Conservation (phyloP, 805 yeast species). For the Torulaspora microellipsoides region DNA sequence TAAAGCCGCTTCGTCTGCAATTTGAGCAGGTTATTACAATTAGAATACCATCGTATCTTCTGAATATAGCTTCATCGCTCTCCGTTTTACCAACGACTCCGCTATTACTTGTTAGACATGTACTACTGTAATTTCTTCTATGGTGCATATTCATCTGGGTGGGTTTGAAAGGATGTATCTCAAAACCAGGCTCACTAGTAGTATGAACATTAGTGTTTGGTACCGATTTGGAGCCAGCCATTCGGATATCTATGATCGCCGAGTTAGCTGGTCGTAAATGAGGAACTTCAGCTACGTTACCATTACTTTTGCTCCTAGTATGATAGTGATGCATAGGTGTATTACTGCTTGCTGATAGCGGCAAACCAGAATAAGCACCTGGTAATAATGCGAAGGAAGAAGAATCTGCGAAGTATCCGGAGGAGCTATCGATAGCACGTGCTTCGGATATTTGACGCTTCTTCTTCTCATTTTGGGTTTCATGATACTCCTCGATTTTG, state of each 20-base stretch:
- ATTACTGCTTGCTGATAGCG: conserved; percentile 16
- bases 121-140: conserved; percentile 33
- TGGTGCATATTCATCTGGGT: conserved; percentile 30
- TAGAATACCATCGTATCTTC: conserved; percentile 65
- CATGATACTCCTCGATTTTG: conserved; percentile 22
- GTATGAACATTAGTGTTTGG: conserved; percentile 2
- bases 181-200: conserved; percentile 4
- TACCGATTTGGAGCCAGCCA: conserved; percentile 16
- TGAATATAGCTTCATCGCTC: conserved; percentile 48
- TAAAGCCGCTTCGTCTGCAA: conserved; percentile 65
- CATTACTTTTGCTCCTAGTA: conserved; percentile 34
- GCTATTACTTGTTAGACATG: conserved; percentile 42
- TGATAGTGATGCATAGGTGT: conserved; percentile 28
- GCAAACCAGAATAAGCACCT: conserved; percentile 2
- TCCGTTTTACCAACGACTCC: conserved; percentile 44
- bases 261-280: conserved; percentile 21
- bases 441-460: conserved; percentile 36
- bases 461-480: conserved; percentile 10
- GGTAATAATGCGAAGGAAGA: conserved; percentile 7
- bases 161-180: conserved; percentile 17
- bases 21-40: conserved; percentile 64
- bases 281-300: conserved; percentile 17
- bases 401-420: conserved; percentile 42
- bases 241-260: conserved; percentile 16
- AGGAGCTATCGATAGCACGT: conserved; percentile 19